Base-by-base conservation (phyloP, 2,329 filamentous ascomycete genomes). In the Diaporthe sp. region DNA sequence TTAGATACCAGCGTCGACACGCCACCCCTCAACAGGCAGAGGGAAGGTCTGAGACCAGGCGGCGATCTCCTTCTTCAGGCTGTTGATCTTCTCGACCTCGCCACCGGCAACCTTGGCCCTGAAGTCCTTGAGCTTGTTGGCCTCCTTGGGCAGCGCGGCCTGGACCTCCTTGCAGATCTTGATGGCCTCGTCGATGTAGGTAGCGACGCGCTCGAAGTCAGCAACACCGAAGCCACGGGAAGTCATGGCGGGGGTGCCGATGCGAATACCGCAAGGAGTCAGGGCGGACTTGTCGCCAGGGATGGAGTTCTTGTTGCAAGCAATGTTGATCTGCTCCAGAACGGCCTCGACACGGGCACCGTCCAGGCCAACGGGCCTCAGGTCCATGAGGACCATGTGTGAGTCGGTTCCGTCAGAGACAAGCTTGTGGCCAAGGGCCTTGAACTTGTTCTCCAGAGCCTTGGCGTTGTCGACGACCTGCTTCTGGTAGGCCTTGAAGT, bases 61-160 rank as follows among this genome's bases (percentile, higher is more conserved):
- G 61, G 95, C 89, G 83, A 99, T 95, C 90, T 98, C 96, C 88
- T 95, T 93, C 88, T 92, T 94, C 83, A 98, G 90, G 79, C 89
- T 90, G 84, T 94, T 92, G 86, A 99, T 96, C 88, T 96, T 94
- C 76, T 91, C 86, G 66, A 97, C 89, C 82, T 93, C 90, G 77
- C 95, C 96, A 79, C 89, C 87, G 74, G 94, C 91, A 77, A 98
- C 95, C 91, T 95, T 96, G 83, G 92, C 92, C 90, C 96, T 97
- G 93, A 99, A 98, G 89, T 99, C 97, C 92, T 98, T 98, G 85
- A 97, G 94, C 92, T 97, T 98, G 92, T 98, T 99, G 82, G 95
- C 95, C 86, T 97, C 94, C 92, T 98, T 98, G 84, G 97, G 96
- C 33, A 98, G 91, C 77, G 89, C 87, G 75, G 83, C 89, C 89